These are phyloP conservation scores for Leishmania gerbilli DNA, from an alignment of 208 protist species.

Conservation along the genomic window DNA sequence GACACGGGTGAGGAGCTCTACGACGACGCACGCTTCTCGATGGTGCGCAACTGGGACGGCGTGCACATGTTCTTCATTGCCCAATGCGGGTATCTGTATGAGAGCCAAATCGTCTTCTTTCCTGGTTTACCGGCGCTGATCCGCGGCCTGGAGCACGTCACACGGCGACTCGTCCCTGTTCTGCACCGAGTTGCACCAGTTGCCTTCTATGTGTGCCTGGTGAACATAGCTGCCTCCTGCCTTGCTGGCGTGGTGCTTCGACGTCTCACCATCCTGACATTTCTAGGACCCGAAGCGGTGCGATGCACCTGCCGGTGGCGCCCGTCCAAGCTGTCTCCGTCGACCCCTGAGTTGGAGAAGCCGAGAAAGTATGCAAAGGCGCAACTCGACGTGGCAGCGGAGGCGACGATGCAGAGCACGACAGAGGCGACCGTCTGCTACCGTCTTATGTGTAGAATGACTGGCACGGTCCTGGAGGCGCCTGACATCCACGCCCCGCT, in stretches of 20 bases:
- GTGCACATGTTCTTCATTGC: conserved; percentile 83
- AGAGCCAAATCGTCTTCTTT: conserved; percentile 74
- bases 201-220: conserved; percentile 43
- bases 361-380: background rate
- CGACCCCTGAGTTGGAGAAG: background rate
- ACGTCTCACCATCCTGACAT: conserved; percentile 52
- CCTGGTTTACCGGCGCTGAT: conserved; percentile 65
- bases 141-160: conserved; percentile 38
- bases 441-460: conserved; percentile 21
- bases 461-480: conserved; percentile 20
- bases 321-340: background rate
- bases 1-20: conserved; percentile 60
- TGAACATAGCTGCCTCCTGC: conserved; percentile 50
- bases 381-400: background rate
- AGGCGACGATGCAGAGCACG: background rate
- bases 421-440: conserved; percentile 21
- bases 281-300: conserved; percentile 41
- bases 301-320: conserved; percentile 14
- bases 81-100: conserved; percentile 72
- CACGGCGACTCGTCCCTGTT: conserved; percentile 22
- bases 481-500: conserved; percentile 7
- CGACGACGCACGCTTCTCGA: conserved; percentile 46
- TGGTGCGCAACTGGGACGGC: conserved; percentile 71
- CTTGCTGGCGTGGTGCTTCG: conserved; percentile 55
- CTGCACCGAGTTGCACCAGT: conserved; percentile 46